Evolutionary conservation across 257 asterid species (phyloP).

Genomic region (Nicotiana knightiana): DNA sequence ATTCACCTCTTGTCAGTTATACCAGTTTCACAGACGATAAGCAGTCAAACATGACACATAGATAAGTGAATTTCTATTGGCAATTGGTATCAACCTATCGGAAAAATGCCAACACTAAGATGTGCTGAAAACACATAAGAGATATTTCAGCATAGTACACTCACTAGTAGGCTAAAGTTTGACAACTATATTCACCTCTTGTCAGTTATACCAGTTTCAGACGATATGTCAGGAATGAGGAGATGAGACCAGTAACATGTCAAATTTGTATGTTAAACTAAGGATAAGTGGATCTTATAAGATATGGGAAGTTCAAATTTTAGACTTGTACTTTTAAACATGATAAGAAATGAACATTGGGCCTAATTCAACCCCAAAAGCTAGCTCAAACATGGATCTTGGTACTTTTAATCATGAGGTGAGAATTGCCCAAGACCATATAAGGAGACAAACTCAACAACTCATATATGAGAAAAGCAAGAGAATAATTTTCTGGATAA

Average conservation of each 20-base stretch:
- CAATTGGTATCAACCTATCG: background rate
- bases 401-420: no score
- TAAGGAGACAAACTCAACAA: no score
- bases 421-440: no score
- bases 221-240: background rate
- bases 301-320: background rate
- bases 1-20: no score
- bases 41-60: background rate
- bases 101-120: background rate
- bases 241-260: background rate
- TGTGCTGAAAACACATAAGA: background rate
- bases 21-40: no score
- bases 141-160: background rate
- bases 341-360: background rate
- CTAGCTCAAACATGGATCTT: no score
- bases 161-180: background rate
- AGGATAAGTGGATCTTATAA: background rate
- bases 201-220: background rate
- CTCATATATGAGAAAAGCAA: background rate
- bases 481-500: background rate
- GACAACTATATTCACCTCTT: background rate
- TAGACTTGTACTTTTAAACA: background rate
- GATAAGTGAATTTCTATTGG: background rate
- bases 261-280: background rate
- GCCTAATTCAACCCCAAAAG: no score